phyloP scores from a whole-genome alignment of 2,329 filamentous ascomycete species.

The Trichoderma simmonsii region DNA sequence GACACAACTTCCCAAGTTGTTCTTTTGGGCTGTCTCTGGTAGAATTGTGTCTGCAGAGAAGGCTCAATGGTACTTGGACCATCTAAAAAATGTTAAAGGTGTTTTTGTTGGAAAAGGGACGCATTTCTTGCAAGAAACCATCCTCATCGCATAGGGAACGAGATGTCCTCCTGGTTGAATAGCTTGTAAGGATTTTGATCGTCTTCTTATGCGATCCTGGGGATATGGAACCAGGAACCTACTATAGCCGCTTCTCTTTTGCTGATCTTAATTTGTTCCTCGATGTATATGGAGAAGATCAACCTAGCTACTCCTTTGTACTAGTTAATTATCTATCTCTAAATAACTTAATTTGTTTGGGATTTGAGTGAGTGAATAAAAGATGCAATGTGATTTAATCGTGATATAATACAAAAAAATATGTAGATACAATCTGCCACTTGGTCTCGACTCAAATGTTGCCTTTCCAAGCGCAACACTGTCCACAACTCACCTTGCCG shows the following conservation, averaged over 20 bases:
- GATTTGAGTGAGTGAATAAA: not conserved
- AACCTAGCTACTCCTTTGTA: no score
- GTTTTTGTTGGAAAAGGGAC: not conserved
- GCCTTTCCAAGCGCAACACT: no score
- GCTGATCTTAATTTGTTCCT: no score
- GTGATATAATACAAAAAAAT: not conserved
- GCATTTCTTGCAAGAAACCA: not conserved
- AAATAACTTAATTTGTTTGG: no score
- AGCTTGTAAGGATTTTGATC: not conserved
- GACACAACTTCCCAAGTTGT: not conserved
- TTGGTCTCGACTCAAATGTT: no score
- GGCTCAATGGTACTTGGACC: not conserved
- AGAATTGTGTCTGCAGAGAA: not conserved
- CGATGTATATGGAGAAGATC: no score
- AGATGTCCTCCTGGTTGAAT: not conserved
- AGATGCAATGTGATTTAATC: not conserved
- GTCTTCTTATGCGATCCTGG: not conserved
- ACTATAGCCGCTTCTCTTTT: not conserved
- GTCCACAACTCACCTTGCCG: not conserved
- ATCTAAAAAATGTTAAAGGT: not conserved
- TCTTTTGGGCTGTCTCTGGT: not conserved
- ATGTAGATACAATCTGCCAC: no score
- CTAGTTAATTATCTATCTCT: no score
- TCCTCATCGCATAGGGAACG: not conserved
- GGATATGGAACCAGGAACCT: no score